Evolutionary conservation across 805 yeast species (phyloP).

Genomic region (Ogataea methylovora): DNA sequence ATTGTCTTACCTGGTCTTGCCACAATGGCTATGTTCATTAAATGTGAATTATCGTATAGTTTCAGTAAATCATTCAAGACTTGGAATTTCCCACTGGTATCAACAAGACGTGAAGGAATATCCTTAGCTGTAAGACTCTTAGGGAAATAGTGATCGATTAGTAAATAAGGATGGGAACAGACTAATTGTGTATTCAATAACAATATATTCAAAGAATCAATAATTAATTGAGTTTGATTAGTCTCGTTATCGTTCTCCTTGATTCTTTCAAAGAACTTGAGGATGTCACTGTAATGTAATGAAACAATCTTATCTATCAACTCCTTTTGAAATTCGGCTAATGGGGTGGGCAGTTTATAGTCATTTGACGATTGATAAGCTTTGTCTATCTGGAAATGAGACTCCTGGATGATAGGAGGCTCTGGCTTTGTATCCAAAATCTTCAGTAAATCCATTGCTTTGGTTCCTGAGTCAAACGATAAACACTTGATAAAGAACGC

Average conservation of each 20-base stretch:
- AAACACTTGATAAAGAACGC: too few species aligned
- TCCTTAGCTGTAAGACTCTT: constrained; percentile 66
- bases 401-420: constrained; percentile 64
- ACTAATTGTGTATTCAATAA: constrained; percentile 71
- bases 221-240: constrained; percentile 44
- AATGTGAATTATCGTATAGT: constrained; percentile 31
- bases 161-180: constrained; percentile 80
- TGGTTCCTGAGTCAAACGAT: too few species aligned
- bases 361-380: constrained; percentile 43
- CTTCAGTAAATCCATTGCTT: constrained; percentile 62
- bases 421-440: constrained; percentile 81
- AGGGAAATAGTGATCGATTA: constrained; percentile 83
- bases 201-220: constrained; percentile 72
- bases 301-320: constrained; percentile 88
- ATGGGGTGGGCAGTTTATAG: constrained; percentile 73
- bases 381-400: constrained; percentile 29
- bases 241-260: constrained; percentile 30
- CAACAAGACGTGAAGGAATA: constrained; percentile 60
- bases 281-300: constrained; percentile 82
- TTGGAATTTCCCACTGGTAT: constrained; percentile 78
- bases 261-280: constrained; percentile 71
- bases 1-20: constrained; percentile 61
- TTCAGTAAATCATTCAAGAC: constrained; percentile 58
- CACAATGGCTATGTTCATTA: constrained; percentile 57
- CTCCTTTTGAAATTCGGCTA: constrained; percentile 81